phyloP scores from a whole-genome alignment of 2,329 filamentous ascomycete species.

The Botrytis porri region DNA sequence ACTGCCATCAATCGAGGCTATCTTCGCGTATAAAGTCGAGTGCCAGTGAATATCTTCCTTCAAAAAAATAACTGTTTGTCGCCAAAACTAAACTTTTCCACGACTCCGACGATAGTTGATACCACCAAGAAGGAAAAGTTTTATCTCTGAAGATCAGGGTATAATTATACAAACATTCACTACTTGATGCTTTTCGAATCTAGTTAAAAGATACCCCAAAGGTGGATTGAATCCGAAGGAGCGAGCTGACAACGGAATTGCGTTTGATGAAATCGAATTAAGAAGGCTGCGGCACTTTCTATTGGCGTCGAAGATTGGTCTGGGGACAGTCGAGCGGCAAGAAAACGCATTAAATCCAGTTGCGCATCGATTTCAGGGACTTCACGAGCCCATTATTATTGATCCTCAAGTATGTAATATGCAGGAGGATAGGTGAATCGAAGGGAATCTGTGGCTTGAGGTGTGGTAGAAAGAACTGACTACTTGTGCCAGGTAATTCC shows the following conservation, averaged over 20 bases:
- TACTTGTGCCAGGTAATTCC: slow-evolving; percentile 30
- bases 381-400: slow-evolving; percentile 28
- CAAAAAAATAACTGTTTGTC: neutral
- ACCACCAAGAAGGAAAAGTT: neutral
- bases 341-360: slow-evolving; percentile 11
- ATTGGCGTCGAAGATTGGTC: slow-evolving; percentile 15
- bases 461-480: slow-evolving; percentile 26
- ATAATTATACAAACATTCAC: slow-evolving; percentile 14
- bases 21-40: slow-evolving; percentile 15
- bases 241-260: slow-evolving; percentile 11
- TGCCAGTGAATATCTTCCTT: slow-evolving; percentile 23
- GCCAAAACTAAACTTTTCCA: slow-evolving; percentile 1
- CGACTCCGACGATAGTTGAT: neutral
- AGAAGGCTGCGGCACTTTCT: slow-evolving; percentile 19
- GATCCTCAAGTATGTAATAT: slow-evolving; percentile 26
- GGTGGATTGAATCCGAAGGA: slow-evolving; percentile 14
- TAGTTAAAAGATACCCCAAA: neutral
- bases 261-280: slow-evolving; percentile 8
- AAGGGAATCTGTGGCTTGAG: slow-evolving; percentile 32
- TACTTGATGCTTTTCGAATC: slow-evolving; percentile 14
- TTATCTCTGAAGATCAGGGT: neutral
- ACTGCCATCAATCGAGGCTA: slow-evolving; percentile 38
- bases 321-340: slow-evolving; percentile 16
- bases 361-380: slow-evolving; percentile 23
- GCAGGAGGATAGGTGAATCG: slow-evolving; percentile 26